Conservation (phyloP, 306 rosid species). For the Trifolium dubium region DNA sequence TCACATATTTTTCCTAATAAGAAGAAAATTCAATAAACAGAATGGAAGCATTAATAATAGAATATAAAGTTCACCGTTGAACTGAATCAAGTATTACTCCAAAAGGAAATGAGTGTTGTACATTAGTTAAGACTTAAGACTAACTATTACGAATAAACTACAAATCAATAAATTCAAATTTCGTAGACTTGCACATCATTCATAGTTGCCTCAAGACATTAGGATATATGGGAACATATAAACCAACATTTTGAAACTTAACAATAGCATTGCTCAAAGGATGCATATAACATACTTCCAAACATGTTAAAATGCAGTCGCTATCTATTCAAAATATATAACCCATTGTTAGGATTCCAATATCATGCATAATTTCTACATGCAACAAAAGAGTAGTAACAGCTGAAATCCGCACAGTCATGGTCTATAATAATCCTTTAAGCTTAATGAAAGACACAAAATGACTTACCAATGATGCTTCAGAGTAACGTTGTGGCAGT, state of each 20-base stretch:
- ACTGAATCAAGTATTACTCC: slow-evolving; percentile 15
- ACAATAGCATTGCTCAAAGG: slow-evolving; percentile 13
- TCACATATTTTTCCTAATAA: too few relatives aligned
- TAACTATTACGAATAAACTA: not conserved
- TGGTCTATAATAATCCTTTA: slow-evolving; percentile 13
- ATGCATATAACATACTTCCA: slow-evolving; percentile 16
- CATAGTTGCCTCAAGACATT: slow-evolving; percentile 14
- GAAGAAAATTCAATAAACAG: not conserved
- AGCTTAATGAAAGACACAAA: slow-evolving; percentile 7
- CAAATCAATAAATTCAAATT: slow-evolving; percentile 12
- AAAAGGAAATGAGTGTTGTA: not conserved
- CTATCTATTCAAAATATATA: not conserved
- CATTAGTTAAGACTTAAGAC: slow-evolving; percentile 22
- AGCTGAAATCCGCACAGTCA: slow-evolving; percentile 14
- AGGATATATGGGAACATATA: slow-evolving; percentile 6
- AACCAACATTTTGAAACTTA: slow-evolving; percentile 20
- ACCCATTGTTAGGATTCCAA: slow-evolving; percentile 14
- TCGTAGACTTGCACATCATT: not conserved
- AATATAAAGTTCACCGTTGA: not conserved
- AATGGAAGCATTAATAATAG: slow-evolving; percentile 1
- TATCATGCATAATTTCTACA: slow-evolving; percentile 20
- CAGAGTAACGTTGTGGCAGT: slow-evolving; percentile 85
- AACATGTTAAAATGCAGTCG: not conserved
- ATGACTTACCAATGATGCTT: slow-evolving; percentile 79
- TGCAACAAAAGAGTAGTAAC: not conserved